Percentiles rank a stretch among this genome's conserved stretches.
These are phyloP conservation scores for Ziziphus jujuba DNA, from an alignment of 306 rosid species.

Conservation along the genomic window DNA sequence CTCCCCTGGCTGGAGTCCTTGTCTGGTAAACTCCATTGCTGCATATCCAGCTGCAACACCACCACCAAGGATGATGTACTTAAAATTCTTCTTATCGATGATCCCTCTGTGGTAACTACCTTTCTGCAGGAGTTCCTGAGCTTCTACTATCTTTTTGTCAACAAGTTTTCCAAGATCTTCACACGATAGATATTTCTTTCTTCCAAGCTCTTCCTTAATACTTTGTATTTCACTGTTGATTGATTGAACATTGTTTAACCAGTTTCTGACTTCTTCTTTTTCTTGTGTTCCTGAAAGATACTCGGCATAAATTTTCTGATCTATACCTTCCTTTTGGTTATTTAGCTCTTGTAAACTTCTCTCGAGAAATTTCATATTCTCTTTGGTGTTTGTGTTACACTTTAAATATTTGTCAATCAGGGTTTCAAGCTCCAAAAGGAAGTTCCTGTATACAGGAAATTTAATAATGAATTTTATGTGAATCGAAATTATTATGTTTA, in stretches of 20 bases:
- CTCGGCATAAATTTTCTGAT: background rate
- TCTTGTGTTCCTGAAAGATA: constrained; percentile 5
- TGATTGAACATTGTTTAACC: constrained; percentile 33
- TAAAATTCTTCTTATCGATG: constrained; percentile 18
- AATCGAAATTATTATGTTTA: too few relatives aligned
- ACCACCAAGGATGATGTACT: constrained; percentile 46
- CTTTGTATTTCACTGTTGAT: constrained; percentile 17
- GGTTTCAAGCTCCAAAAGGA: background rate
- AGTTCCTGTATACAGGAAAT: background rate
- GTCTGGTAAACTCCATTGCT: constrained; percentile 43
- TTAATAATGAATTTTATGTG: too few relatives aligned
- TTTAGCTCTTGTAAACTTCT: too few relatives aligned
- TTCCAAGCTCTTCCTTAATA: constrained; percentile 11
- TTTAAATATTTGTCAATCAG: constrained; percentile 11
- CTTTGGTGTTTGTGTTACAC: constrained; percentile 23
- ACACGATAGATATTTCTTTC: constrained; percentile 12
- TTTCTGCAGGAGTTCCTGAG: constrained; percentile 30
- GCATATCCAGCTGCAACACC: constrained; percentile 61
- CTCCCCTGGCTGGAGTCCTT: constrained; percentile 34
- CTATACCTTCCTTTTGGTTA: too few relatives aligned
- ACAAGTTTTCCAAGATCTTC: constrained; percentile 24
- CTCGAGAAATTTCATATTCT: constrained; percentile 25
- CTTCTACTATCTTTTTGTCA: constrained; percentile 31
- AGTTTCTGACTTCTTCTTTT: constrained; percentile 21
- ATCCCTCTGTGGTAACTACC: constrained; percentile 12